Conservation (phyloP, 192 early-diverging fungal species). For the Lunasporangiospora selenospora region DNA sequence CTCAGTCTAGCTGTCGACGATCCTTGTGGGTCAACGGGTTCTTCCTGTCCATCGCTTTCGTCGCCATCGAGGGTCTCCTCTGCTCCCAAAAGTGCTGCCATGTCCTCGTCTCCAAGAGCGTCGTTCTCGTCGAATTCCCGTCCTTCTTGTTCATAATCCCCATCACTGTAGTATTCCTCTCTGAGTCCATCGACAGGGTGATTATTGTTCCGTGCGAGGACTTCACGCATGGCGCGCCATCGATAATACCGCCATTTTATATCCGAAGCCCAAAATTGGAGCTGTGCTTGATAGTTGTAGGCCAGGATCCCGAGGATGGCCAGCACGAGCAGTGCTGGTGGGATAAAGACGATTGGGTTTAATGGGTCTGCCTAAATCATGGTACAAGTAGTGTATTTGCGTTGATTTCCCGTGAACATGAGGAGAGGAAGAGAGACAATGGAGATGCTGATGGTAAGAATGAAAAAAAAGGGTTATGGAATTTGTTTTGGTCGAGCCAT, state of each 20-base stretch:
- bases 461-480: no score
- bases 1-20: slow-evolving; percentile 36
- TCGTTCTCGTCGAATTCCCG: not conserved
- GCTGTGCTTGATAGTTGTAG: slow-evolving; percentile 15
- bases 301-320: slow-evolving; percentile 28
- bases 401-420: no score
- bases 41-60: not conserved
- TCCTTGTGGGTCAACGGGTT: slow-evolving; percentile 18
- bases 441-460: no score
- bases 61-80: slow-evolving; percentile 2
- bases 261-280: no score
- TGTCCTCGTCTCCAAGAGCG: slow-evolving; percentile 1
- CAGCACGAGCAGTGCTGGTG: slow-evolving; percentile 23
- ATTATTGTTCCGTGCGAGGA: no score
- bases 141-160: slow-evolving; percentile 11
- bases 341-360: slow-evolving; percentile 41
- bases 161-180: slow-evolving; percentile 1
- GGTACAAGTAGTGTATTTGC: no score
- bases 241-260: no score
- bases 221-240: no score
- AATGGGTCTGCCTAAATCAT: no score
- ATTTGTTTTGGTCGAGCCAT: no score
- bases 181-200: no score
- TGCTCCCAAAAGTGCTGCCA: not conserved
- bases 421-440: no score